Conservation (phyloP, 345 rosid species). For the Bruguiera parviflora region DNA sequence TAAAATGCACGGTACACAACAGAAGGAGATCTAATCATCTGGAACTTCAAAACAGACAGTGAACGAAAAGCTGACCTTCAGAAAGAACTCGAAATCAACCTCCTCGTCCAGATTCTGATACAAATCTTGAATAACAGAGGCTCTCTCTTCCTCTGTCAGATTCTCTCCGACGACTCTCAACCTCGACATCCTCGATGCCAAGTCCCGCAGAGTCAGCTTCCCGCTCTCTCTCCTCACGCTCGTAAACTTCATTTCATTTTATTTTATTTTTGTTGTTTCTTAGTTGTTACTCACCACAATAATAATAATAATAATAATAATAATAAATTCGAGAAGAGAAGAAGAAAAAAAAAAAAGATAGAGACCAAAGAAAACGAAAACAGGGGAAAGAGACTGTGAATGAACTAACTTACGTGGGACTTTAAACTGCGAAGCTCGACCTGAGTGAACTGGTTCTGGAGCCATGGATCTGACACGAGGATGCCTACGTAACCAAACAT, state of each 20-base stretch:
- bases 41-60: not conserved
- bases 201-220: slow-evolving; percentile 73
- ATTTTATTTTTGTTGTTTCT: too few relatives aligned
- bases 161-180: slow-evolving; percentile 80
- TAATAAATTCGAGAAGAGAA: not conserved
- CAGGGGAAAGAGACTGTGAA: not conserved
- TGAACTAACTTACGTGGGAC: slow-evolving; percentile 50
- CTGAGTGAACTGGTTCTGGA: slow-evolving; percentile 97
- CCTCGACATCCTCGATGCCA: slow-evolving; percentile 83
- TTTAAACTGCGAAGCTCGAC: slow-evolving; percentile 98
- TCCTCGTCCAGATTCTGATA: slow-evolving; percentile 64
- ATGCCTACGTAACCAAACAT: slow-evolving; percentile 92
- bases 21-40: too few relatives aligned
- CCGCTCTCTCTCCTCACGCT: slow-evolving; percentile 93
- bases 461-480: slow-evolving; percentile 92
- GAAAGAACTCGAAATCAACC: slow-evolving; percentile 91
- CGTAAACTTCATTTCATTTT: slow-evolving; percentile 44
- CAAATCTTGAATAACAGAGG: slow-evolving; percentile 57
- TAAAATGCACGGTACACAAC: too few relatives aligned
- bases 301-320: not conserved
- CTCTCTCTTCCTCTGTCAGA: slow-evolving; percentile 67
- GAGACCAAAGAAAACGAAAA: not conserved
- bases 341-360: not conserved
- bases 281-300: not conserved
- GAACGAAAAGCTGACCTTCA: slow-evolving; percentile 50